Evolutionary conservation across 2,329 filamentous ascomycete genomes (phyloP).

Genomic region (Colletotrichum sp.): DNA sequence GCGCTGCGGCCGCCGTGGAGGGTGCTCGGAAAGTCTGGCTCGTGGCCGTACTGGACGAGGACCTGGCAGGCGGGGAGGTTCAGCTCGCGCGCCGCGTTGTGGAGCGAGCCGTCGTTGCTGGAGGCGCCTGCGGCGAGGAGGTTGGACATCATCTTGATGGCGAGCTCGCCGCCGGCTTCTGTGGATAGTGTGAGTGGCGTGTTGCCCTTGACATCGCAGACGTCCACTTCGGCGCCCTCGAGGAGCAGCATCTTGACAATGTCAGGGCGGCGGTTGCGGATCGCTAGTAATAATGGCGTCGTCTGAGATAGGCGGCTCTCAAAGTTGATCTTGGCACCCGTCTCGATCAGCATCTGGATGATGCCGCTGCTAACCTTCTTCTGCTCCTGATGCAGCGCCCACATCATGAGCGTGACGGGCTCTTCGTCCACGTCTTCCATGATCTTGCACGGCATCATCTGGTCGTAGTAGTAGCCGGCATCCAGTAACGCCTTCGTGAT

Average conservation of each 20-base stretch:
- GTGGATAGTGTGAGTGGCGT: conserved; percentile 67
- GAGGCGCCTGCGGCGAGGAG: conserved; percentile 61
- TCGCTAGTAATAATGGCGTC: conserved; percentile 65
- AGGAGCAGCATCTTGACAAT: conserved; percentile 61
- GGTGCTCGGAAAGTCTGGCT: conserved; percentile 68
- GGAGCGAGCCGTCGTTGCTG: conserved; percentile 69
- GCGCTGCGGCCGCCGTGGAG: conserved; percentile 67
- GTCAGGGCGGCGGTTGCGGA: conserved; percentile 60
- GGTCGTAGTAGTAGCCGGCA: conserved; percentile 65
- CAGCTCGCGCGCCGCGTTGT: conserved; percentile 66
- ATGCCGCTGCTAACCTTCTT: conserved; percentile 65
- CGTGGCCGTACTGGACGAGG: conserved; percentile 63
- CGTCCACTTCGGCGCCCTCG: conserved; percentile 64
- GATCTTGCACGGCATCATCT: conserved; percentile 48
- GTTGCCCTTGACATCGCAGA: conserved; percentile 59
- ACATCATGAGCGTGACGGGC: conserved; percentile 60
- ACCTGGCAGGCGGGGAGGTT: conserved; percentile 61
- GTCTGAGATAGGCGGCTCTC: conserved; percentile 55
- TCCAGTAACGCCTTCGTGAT: conserved; percentile 60
- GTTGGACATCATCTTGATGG: conserved; percentile 57
- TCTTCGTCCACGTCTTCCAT: conserved; percentile 57
- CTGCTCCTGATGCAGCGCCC: conserved; percentile 67
- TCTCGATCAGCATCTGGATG: conserved; percentile 60
- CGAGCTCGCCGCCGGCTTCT: conserved; percentile 55
- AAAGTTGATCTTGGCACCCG: conserved; percentile 62